A percentile compares a stretch with the other conserved stretches of the same genome.
Evolutionary conservation across 2,329 filamentous ascomycete species (phyloP).

Genomic region (Aspergillus ruber): DNA sequence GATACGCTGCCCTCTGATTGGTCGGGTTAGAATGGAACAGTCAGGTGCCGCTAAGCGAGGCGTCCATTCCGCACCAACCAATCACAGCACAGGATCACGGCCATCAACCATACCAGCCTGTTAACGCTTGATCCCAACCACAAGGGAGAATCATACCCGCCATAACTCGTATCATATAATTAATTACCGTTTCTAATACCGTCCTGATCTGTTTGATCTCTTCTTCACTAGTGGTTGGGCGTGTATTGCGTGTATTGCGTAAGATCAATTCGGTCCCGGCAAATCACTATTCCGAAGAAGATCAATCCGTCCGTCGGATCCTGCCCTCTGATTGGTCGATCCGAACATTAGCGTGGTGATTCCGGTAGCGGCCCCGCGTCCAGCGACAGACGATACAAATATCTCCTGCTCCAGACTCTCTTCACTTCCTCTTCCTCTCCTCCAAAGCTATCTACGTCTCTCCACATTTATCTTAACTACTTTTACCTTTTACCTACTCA

Average conservation of each 20-base stretch:
- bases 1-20: background rate
- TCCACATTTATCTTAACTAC: slow-evolving; percentile 11
- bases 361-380: slow-evolving; percentile 23
- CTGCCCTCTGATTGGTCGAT: slow-evolving; percentile 31
- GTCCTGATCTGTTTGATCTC: slow-evolving; percentile 13
- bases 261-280: slow-evolving; percentile 26
- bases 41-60: slow-evolving; percentile 29
- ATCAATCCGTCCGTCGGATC: slow-evolving; percentile 15
- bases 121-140: slow-evolving; percentile 30
- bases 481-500: slow-evolving; percentile 16
- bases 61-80: slow-evolving; percentile 18
- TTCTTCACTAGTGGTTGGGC: slow-evolving; percentile 7
- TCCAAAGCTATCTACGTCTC: slow-evolving; percentile 18
- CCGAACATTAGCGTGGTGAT: slow-evolving; percentile 30
- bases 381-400: slow-evolving; percentile 33
- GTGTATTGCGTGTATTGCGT: slow-evolving; percentile 4
- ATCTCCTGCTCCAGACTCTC: slow-evolving; percentile 26
- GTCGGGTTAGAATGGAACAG: background rate
- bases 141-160: slow-evolving; percentile 9
- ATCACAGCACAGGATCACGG: slow-evolving; percentile 33
- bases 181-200: slow-evolving; percentile 5
- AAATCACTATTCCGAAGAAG: slow-evolving; percentile 18
- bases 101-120: slow-evolving; percentile 21
- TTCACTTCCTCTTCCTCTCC: slow-evolving; percentile 15
- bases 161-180: no score